A percentile compares a stretch with the other conserved stretches of the same genome.
phyloP scores from a whole-genome alignment of 2,329 filamentous ascomycete genomes.

The Metarhizium anisopliae region DNA sequence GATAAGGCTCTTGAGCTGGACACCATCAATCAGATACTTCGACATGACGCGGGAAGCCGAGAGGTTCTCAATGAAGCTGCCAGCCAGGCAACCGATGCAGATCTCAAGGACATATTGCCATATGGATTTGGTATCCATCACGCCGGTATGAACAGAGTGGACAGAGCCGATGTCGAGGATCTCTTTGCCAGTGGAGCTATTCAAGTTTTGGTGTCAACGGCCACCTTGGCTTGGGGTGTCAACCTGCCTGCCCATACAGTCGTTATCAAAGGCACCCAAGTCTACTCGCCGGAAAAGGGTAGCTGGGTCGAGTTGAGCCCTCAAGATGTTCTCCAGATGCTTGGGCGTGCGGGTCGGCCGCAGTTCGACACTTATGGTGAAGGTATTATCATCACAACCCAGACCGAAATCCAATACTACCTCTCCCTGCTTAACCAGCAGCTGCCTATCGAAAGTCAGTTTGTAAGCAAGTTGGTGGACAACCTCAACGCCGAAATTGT shows the following conservation, averaged over 20 bases:
- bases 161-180: constrained; percentile 90
- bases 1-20: constrained; percentile 97
- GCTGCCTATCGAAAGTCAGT: constrained; percentile 92
- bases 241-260: constrained; percentile 96
- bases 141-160: constrained; percentile 91
- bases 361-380: constrained; percentile 98
- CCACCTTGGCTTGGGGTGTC: constrained; percentile 98
- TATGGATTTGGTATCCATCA: constrained; percentile 98
- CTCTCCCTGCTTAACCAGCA: constrained; percentile 95
- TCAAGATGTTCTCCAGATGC: constrained; percentile 97
- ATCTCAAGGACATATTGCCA: constrained; percentile 87
- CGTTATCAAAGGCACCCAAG: constrained; percentile 96
- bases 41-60: constrained; percentile 82
- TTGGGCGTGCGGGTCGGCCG: constrained; percentile 89
- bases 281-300: constrained; percentile 97
- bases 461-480: constrained; percentile 86
- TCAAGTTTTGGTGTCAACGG: constrained; percentile 92
- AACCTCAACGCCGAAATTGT: constrained; percentile 96
- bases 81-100: constrained; percentile 70
- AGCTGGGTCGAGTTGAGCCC: constrained; percentile 97
- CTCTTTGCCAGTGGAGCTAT: constrained; percentile 86
- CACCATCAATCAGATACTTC: constrained; percentile 90
- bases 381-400: constrained; percentile 96
- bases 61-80: constrained; percentile 83
- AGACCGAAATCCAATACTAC: constrained; percentile 93